A percentile compares a stretch with the other conserved stretches of the same genome.
phyloP scores from a whole-genome alignment of 1,284 basidiomycete genomes.

The Calocybe gambosa region DNA sequence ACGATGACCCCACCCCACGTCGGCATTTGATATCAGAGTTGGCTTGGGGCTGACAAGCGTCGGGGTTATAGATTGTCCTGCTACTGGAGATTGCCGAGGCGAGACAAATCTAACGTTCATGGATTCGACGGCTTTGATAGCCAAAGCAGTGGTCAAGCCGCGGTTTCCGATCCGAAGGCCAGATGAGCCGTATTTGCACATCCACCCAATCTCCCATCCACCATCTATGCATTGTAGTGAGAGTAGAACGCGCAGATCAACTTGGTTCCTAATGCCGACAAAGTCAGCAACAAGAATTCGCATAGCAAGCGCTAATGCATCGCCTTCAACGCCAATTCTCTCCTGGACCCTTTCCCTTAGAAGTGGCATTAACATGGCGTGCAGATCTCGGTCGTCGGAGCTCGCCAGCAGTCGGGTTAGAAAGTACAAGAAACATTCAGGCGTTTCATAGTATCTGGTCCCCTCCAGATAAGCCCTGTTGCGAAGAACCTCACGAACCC shows the following conservation, averaged over 20 bases:
- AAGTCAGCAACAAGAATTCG: constrained; percentile 38
- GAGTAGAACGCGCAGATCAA: constrained; percentile 37
- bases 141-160: constrained; percentile 33
- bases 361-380: constrained; percentile 30
- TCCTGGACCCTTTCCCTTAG: constrained; percentile 41
- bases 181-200: constrained; percentile 43
- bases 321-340: constrained; percentile 43
- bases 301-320: constrained; percentile 42
- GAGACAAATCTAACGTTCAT: constrained; percentile 10
- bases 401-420: constrained; percentile 39
- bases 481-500: constrained; percentile 43
- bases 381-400: constrained; percentile 28
- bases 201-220: constrained; percentile 43
- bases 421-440: constrained; percentile 52
- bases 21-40: constrained; percentile 7
- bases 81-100: neutral
- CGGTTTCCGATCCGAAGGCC: constrained; percentile 42
- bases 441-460: constrained; percentile 48
- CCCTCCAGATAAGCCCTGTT: constrained; percentile 51
- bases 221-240: constrained; percentile 42
- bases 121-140: constrained; percentile 24
- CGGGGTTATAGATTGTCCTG: constrained; percentile 11
- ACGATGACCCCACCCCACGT: constrained; percentile 11
- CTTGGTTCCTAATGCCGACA: constrained; percentile 35
- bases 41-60: constrained; percentile 12